A percentile compares a stretch with the other conserved stretches of the same genome.
Evolutionary conservation across 140 eudicot species (phyloP).

Genomic region (Bidens hawaiensis): DNA sequence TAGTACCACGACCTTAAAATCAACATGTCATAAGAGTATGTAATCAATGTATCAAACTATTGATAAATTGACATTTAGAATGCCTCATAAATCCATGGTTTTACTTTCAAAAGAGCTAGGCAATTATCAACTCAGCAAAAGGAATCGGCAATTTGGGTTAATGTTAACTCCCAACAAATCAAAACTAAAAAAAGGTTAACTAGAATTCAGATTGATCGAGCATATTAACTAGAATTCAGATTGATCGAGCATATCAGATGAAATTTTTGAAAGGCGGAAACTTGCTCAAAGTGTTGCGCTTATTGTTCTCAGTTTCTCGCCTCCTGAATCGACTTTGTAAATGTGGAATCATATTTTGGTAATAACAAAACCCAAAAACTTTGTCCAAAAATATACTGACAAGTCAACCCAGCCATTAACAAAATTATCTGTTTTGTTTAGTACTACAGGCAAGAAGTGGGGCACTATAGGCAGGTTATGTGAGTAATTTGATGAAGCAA

Average conservation of each 20-base stretch:
- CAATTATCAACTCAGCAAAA: neutral
- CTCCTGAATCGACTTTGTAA: neutral
- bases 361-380: neutral
- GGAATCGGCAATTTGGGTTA: neutral
- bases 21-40: too few species aligned
- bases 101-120: neutral
- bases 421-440: neutral
- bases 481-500: too few species aligned
- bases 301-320: neutral
- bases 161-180: neutral
- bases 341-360: neutral
- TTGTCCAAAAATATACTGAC: neutral
- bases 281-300: neutral
- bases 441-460: too few species aligned
- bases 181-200: too few species aligned
- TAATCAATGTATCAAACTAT: too few species aligned
- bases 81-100: neutral
- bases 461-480: too few species aligned
- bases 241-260: neutral
- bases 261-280: too few species aligned
- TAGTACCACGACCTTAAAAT: neutral
- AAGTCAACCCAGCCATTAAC: neutral
- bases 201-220: neutral
- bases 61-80: neutral
- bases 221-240: neutral